A percentile compares a stretch with the other conserved stretches of the same genome.
Evolutionary conservation across 148 eudicot species (phyloP).

Genomic region (Polygonum maritimum): DNA sequence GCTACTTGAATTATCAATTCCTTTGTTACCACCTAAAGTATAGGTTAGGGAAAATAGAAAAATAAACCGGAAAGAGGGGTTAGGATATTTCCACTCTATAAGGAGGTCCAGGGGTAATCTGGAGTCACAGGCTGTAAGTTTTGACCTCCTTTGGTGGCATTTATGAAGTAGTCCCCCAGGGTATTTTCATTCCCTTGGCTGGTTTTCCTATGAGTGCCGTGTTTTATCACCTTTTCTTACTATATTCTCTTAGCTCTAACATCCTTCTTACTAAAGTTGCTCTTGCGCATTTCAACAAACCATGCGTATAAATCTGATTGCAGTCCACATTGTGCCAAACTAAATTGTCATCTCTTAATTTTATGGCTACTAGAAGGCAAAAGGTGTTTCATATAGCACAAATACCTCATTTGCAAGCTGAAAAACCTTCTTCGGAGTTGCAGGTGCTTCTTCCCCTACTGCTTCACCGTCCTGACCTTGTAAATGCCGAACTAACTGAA

Average conservation of each 20-base stretch:
- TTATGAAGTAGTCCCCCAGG: too few relatives aligned
- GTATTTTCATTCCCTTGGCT: too few relatives aligned
- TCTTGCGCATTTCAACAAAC: background rate
- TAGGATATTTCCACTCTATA: background rate
- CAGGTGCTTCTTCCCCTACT: constrained; percentile 77
- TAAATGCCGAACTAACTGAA: constrained; percentile 70
- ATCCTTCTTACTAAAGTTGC: background rate
- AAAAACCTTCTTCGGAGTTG: constrained; percentile 85
- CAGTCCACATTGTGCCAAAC: background rate
- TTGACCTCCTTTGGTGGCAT: too few relatives aligned
- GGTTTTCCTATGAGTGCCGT: too few relatives aligned
- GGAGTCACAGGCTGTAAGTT: background rate
- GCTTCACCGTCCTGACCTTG: constrained; percentile 89
- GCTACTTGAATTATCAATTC: constrained; percentile 5
- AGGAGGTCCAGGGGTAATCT: background rate
- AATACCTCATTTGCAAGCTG: constrained; percentile 77
- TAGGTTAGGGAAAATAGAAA: background rate
- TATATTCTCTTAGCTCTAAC: background rate
- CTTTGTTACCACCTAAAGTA: background rate
- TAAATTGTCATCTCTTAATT: background rate
- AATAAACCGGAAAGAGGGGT: background rate
- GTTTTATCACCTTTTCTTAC: background rate
- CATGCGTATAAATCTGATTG: background rate
- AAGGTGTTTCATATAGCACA: background rate
- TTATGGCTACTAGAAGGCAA: background rate